A percentile compares a stretch with the other conserved stretches of the same genome.
These are phyloP conservation scores for Verticillium tricorpus DNA, from an alignment of 2,329 filamentous ascomycete species.

Conservation along the genomic window DNA sequence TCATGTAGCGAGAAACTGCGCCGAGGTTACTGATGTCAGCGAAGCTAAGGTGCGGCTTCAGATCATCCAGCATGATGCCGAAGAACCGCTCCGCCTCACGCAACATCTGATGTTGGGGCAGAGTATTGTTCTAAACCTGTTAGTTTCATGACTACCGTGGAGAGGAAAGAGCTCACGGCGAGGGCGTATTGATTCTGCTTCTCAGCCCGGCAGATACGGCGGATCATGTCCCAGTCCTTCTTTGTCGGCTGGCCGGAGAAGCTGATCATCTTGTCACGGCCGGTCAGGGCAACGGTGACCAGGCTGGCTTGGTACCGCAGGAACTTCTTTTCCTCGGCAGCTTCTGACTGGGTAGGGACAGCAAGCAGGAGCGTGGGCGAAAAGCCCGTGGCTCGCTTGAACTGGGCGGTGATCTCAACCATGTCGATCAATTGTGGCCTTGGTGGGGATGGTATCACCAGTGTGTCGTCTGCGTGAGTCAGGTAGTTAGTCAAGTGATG, in stretches of 20 bases:
- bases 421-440: background rate
- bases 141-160: background rate
- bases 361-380: background rate
- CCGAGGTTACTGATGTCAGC: background rate
- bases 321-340: background rate
- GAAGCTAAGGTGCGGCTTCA: background rate
- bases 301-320: background rate
- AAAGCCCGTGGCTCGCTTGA: background rate
- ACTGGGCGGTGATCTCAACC: background rate
- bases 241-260: background rate
- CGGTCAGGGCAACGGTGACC: background rate
- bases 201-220: background rate
- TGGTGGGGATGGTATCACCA: no score
- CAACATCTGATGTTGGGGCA: background rate
- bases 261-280: background rate
- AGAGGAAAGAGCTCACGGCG: background rate
- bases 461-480: no score
- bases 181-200: background rate
- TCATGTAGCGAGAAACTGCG: background rate
- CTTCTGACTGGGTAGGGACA: background rate
- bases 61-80: background rate
- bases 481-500: no score
- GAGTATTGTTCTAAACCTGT: background rate
- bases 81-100: background rate
- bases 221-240: background rate